These are phyloP conservation scores for Sphenostylis stenocarpa DNA, from an alignment of 306 rosid genomes.

Conservation along the genomic window DNA sequence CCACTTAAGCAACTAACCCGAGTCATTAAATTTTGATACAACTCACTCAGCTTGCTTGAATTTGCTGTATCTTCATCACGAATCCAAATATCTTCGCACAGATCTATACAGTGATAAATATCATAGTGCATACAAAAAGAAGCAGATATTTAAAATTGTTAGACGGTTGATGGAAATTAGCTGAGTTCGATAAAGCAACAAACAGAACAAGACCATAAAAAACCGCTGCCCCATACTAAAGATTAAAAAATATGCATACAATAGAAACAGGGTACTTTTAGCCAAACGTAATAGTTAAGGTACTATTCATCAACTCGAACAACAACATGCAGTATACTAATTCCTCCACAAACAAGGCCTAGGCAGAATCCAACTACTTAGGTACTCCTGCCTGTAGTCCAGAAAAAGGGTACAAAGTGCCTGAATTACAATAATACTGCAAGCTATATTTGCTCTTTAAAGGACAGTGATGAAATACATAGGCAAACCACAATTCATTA, in stretches of 20 bases:
- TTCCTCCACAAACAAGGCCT: constrained; percentile 34
- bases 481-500: constrained; percentile 44
- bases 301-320: constrained; percentile 22
- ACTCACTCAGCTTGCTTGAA: background rate
- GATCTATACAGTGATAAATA: background rate
- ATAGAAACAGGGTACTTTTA: background rate
- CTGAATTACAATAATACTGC: constrained; percentile 46
- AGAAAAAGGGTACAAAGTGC: constrained; percentile 8
- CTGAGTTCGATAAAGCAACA: background rate
- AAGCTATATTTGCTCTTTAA: constrained; percentile 36
- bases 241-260: background rate
- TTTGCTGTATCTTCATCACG: background rate
- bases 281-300: constrained; percentile 6
- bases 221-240: background rate
- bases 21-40: too few relatives aligned
- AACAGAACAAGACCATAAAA: background rate
- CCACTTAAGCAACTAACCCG: too few relatives aligned
- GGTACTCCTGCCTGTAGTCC: constrained; percentile 17
- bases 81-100: background rate
- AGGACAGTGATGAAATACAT: constrained; percentile 37
- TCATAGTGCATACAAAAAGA: background rate
- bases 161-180: background rate
- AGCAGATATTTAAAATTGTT: background rate
- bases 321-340: constrained; percentile 33
- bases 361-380: constrained; percentile 36